These are phyloP conservation scores for Chrysoporthe cubensis DNA, from an alignment of 2,329 filamentous ascomycete genomes.

Conservation along the genomic window DNA sequence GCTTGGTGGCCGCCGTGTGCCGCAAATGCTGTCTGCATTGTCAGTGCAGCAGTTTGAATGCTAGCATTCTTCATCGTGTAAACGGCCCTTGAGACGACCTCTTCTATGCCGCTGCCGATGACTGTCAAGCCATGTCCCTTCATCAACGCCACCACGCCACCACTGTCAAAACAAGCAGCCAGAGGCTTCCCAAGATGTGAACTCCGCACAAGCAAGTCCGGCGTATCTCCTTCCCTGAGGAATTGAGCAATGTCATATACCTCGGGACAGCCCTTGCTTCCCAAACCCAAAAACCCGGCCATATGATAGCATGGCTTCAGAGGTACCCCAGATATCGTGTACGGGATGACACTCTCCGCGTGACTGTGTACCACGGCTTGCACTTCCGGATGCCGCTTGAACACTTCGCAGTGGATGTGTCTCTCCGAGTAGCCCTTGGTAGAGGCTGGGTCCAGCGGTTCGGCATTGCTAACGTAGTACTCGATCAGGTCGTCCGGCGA, in stretches of 20 bases:
- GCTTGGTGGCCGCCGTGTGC: constrained; percentile 7
- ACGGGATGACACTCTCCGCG: constrained; percentile 47
- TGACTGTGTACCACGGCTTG: constrained; percentile 50
- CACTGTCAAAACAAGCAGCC: constrained; percentile 38
- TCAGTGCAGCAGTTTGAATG: constrained; percentile 45
- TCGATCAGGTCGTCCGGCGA: constrained; percentile 49
- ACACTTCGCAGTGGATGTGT: constrained; percentile 52
- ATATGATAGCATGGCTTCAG: constrained; percentile 48
- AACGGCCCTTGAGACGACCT: constrained; percentile 45
- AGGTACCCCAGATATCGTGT: constrained; percentile 43
- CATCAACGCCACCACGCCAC: constrained; percentile 47
- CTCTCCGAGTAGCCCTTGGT: constrained; percentile 47
- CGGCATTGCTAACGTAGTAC: constrained; percentile 47
- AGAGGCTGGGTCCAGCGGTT: constrained; percentile 44
- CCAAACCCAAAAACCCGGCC: constrained; percentile 46
- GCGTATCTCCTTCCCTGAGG: constrained; percentile 34
- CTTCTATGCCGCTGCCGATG: constrained; percentile 41
- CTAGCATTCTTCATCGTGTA: constrained; percentile 49
- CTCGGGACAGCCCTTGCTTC: constrained; percentile 33
- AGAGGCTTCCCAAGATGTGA: constrained; percentile 40
- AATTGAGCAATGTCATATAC: constrained; percentile 39
- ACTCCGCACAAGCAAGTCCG: constrained; percentile 44
- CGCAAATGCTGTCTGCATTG: constrained; percentile 30
- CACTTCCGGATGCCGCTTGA: constrained; percentile 44
- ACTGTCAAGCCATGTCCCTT: constrained; percentile 49